Percentiles rank a stretch among this genome's conserved stretches.
phyloP scores from a whole-genome alignment of 2,329 filamentous ascomycete species.

The Gnomoniopsis sp. region DNA sequence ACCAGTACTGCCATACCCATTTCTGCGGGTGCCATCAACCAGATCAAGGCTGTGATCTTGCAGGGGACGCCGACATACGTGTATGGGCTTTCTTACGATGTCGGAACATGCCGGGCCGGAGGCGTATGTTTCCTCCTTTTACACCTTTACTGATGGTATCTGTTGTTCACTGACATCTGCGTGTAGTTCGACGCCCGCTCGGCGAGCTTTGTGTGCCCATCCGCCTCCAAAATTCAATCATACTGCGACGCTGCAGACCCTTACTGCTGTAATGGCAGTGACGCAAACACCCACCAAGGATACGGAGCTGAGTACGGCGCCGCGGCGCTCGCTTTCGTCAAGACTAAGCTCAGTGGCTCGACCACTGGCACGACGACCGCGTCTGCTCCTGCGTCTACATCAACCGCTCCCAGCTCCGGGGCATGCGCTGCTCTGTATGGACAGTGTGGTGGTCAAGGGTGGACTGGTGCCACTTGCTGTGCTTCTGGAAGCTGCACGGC shows the following conservation, averaged over 20 bases:
- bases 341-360: constrained; percentile 26
- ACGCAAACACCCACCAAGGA: constrained; percentile 57
- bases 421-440: constrained; percentile 28
- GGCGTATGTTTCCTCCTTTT: constrained; percentile 44
- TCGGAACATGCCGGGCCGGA: constrained; percentile 54
- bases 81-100: constrained; percentile 53
- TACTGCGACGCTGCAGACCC: constrained; percentile 64
- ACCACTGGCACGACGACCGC: background rate
- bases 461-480: constrained; percentile 31
- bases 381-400: background rate
- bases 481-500: constrained; percentile 29
- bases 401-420: constrained; percentile 7
- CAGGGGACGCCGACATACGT: constrained; percentile 61
- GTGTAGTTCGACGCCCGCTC: constrained; percentile 58
- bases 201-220: constrained; percentile 52
- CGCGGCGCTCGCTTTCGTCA: constrained; percentile 58
- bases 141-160: background rate
- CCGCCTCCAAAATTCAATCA: constrained; percentile 51
- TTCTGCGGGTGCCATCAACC: constrained; percentile 43
- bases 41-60: constrained; percentile 62
- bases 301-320: constrained; percentile 62
- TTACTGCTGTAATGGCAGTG: constrained; percentile 64
- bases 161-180: background rate
- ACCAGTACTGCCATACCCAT: constrained; percentile 40
- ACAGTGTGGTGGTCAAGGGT: constrained; percentile 33